A percentile compares a stretch with the other conserved stretches of the same genome.
These are phyloP conservation scores for Emergomyces orientalis DNA, from an alignment of 2,329 filamentous ascomycete genomes.

Conservation along the genomic window DNA sequence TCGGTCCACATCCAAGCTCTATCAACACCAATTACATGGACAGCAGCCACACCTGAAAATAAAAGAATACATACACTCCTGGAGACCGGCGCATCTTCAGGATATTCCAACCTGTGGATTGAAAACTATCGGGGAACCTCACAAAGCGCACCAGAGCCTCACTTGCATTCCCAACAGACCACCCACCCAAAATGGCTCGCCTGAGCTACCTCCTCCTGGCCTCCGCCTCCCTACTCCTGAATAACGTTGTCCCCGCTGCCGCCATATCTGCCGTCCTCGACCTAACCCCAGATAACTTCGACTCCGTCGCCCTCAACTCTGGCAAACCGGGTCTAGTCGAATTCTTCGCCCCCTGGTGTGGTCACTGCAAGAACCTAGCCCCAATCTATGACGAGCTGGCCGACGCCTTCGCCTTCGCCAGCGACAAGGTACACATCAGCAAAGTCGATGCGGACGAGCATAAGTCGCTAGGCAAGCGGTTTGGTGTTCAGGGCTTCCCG, in stretches of 20 bases:
- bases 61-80: not conserved
- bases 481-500: slow-evolving; percentile 87
- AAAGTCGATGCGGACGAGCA: slow-evolving; percentile 95
- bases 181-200: slow-evolving; percentile 34
- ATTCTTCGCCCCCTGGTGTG: slow-evolving; percentile 98
- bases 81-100: not conserved
- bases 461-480: slow-evolving; percentile 72
- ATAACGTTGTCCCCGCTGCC: slow-evolving; percentile 48
- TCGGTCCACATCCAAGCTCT: not conserved
- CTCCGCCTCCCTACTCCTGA: slow-evolving; percentile 38
- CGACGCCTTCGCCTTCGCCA: slow-evolving; percentile 58
- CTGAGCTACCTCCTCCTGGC: slow-evolving; percentile 39
- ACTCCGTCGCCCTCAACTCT: slow-evolving; percentile 76
- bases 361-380: slow-evolving; percentile 96
- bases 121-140: slow-evolving; percentile 4
- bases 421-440: slow-evolving; percentile 73
- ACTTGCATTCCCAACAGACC: not conserved
- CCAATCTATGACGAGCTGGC: slow-evolving; percentile 91
- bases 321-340: slow-evolving; percentile 94
- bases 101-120: not conserved
- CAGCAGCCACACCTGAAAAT: not conserved
- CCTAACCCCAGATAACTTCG: slow-evolving; percentile 83
- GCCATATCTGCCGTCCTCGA: slow-evolving; percentile 80
- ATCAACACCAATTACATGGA: not conserved
- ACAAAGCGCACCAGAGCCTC: too few species aligned